Base-by-base conservation (phyloP, 169 alveolate genomes). In the Cyclospora cayetanensis region DNA sequence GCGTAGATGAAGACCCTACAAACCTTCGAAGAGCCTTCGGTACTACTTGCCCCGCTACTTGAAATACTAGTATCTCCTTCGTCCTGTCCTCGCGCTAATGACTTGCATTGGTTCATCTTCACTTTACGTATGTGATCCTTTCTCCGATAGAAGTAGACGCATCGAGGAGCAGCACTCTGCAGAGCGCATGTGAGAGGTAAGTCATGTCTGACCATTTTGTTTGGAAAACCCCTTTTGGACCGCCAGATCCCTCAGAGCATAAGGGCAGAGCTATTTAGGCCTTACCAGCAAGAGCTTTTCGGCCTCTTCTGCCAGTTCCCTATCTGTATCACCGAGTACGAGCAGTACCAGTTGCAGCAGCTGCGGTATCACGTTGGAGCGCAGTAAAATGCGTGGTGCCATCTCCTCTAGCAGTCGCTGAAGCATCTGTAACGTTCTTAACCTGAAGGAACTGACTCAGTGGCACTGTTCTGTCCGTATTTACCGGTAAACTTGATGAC, bases 81-180 rank as follows among this genome's bases (percentile, higher is more conserved):
- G 74, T 63, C 31, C 22, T 39, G 76, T 4, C n/a, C 20, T 27
- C 35, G 76, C 35, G 46, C 27, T 22, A 25, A 65, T 0, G 35
- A 25, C 42, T n/a, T 31, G 39, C 34, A 27, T 43, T 52, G 74
- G 29, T 35, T 42, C 25, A 4, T 29, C 52, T 39, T 80, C 76
- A 46, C 34, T 7, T 80, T 25, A 34, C 50, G 70, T 34, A 18
- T 50, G 29, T 80, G 70, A 9, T 52, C 35, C 5, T 63, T 46
- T 52, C 55, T 80, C 72, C 74, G 74, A 65, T 25, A 80, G 34
- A 50, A 41, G 52, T 34, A 52, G 35, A 34, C 52, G 74, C 89
- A 80, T 20, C 89, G 89, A 34, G 89, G 89, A 20, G 89, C 74
- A 53, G 52, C 60, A 27, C 50, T 80, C 89, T 80, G 89, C 89